Percentiles rank a stretch among this genome's conserved stretches.
These are phyloP conservation scores for Populus hybrid DNA, from an alignment of 441 rosid genomes.

Conservation along the genomic window DNA sequence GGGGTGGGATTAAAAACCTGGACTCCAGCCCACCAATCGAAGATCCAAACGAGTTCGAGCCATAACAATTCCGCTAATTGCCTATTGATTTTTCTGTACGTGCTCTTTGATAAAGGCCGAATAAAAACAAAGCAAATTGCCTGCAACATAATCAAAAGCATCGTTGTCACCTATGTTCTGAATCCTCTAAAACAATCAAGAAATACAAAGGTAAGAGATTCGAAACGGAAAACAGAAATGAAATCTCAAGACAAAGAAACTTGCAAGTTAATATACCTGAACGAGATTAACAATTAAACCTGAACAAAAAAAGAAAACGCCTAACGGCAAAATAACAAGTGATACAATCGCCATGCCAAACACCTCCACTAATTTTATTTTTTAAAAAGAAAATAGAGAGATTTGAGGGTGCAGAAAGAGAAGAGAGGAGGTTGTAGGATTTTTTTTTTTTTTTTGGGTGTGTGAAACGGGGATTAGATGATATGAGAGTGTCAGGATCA, in stretches of 20 bases:
- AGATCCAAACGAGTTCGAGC: constrained; percentile 73
- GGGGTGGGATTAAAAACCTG: constrained; percentile 32
- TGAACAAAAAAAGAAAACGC: constrained; percentile 75
- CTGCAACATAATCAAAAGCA: constrained; percentile 23
- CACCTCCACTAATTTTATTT: not conserved
- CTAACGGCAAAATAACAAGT: constrained; percentile 78
- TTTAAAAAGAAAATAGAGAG: not conserved
- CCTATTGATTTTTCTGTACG: constrained; percentile 55
- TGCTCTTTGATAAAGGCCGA: constrained; percentile 59
- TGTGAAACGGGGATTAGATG: not conserved
- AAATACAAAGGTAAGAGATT: not conserved
- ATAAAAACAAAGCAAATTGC: constrained; percentile 46
- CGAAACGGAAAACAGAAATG: constrained; percentile 1
- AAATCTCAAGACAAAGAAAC: not conserved
- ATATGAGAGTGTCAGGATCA: not conserved
- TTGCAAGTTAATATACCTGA: constrained; percentile 48
- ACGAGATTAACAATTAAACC: constrained; percentile 81
- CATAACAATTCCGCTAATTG: constrained; percentile 53
- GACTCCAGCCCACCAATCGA: constrained; percentile 83
- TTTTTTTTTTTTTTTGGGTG: too few species aligned
- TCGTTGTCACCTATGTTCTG: not conserved
- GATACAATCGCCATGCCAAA: constrained; percentile 68
- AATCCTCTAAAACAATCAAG: not conserved
- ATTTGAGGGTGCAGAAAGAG: not conserved
- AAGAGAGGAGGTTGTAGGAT: not conserved